Conservation (phyloP, 352 stramenopile genomes). For the Globisporangium solare region DNA sequence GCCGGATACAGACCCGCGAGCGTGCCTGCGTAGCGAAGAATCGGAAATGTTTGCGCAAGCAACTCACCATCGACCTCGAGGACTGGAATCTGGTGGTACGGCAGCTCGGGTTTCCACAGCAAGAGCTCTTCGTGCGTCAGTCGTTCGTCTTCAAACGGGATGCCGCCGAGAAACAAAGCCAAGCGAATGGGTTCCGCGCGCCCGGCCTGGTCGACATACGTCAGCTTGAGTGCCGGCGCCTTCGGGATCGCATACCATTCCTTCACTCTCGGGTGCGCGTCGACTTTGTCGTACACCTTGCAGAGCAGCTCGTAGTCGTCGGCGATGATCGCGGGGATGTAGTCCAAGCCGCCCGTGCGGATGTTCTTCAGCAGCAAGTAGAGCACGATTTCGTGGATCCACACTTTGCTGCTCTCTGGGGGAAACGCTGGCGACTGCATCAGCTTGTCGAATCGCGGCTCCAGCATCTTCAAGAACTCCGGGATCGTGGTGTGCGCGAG, state of each 20-base stretch:
- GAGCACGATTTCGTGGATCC: slow-evolving; percentile 27
- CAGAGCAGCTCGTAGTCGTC: slow-evolving; percentile 17
- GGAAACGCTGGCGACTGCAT: slow-evolving; percentile 20
- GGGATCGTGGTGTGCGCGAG: slow-evolving; percentile 26
- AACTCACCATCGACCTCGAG: slow-evolving; percentile 33
- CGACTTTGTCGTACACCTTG: slow-evolving; percentile 16
- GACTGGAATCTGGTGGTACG: slow-evolving; percentile 41
- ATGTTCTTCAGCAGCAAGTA: slow-evolving; percentile 21
- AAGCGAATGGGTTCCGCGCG: slow-evolving; percentile 50
- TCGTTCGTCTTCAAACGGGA: slow-evolving; percentile 55
- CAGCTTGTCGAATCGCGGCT: slow-evolving; percentile 26
- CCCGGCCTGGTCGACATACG: slow-evolving; percentile 47
- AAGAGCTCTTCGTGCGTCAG: slow-evolving; percentile 28
- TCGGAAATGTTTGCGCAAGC: slow-evolving; percentile 43
- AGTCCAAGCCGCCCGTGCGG: slow-evolving; percentile 22
- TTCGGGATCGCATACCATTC: slow-evolving; percentile 21
- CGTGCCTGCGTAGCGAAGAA: slow-evolving; percentile 60
- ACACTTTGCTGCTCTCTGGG: slow-evolving; percentile 11
- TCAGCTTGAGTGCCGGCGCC: slow-evolving; percentile 37
- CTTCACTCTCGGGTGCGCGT: slow-evolving; percentile 25
- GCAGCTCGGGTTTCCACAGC: slow-evolving; percentile 24
- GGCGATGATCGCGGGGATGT: slow-evolving; percentile 26
- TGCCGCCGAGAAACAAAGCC: slow-evolving; percentile 33
- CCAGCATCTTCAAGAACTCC: slow-evolving; percentile 19
- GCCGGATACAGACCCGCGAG: slow-evolving; percentile 37